Evolutionary conservation across 2,329 filamentous ascomycete species (phyloP), one percentile per base, ranked within the genome.

Genomic region (Scopulariopsis brevicaulis): DNA sequence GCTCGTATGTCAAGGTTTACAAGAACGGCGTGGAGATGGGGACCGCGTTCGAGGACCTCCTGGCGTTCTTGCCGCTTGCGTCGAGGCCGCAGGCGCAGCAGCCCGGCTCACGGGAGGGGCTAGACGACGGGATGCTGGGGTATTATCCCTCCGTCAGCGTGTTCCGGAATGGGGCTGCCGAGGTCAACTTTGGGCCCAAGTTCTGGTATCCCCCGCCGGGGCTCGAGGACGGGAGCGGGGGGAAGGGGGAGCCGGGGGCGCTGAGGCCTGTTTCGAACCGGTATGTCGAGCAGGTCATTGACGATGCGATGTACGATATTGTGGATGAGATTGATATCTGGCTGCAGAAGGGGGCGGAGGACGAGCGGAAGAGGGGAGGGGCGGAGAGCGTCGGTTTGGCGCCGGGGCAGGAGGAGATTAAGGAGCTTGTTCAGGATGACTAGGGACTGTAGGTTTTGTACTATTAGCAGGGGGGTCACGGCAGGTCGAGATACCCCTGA

Each of bases 111-210:
- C 79, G 94, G 55, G 88, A 94, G 61, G 90, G 90, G 32, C 84
- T 96, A 61, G 94, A 99, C 67, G 94, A 99, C 67, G 94, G 93
- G 40, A 89, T 94, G 79, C 81, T 96, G 1, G 95, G 94, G 12
- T 99, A 99, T 73, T 96, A 96, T 67, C 94, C 94, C 1, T 90
- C 92, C 24, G 84, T 99, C 22, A 94, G 91, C 64, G 88, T 94
- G 24, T 97, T 96, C 73, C 85, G 89, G 52, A 93, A 92, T 56
- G 94, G 93, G 25, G 88, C 92, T 1, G 92, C 89, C 18, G 89
- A 97, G 70, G 86, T 93, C 65, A 96, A 96, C 71, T 96, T 99
- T 68, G 93, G 94, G 1, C 91, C 90, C 0, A 80, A 94, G 35
- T 97, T 96, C 75, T 96, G 92, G 91, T 88, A 78, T 67, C 90